phyloP scores from a whole-genome alignment of 768 basidiomycete genomes.

The Chalciporus piperatus region DNA sequence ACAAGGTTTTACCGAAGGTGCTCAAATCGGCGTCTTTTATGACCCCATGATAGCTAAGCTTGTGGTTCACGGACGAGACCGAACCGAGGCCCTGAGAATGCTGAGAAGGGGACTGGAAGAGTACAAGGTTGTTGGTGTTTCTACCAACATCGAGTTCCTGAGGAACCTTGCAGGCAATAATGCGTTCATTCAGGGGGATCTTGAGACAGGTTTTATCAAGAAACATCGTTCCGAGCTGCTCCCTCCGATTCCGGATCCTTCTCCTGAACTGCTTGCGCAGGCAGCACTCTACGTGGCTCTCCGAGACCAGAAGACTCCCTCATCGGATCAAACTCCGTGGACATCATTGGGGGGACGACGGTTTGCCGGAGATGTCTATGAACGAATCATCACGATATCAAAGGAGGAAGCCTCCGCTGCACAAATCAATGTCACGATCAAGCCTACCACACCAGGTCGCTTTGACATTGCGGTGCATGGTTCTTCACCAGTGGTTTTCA shows the following conservation, averaged over 20 bases:
- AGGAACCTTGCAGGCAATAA: constrained; percentile 71
- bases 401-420: constrained; percentile 46
- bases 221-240: constrained; percentile 85
- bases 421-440: constrained; percentile 38
- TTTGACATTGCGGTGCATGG: constrained; percentile 53
- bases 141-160: constrained; percentile 90
- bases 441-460: constrained; percentile 39
- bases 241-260: constrained; percentile 57
- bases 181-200: constrained; percentile 72
- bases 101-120: constrained; percentile 80
- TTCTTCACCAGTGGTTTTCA: constrained; percentile 35
- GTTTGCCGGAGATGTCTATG: constrained; percentile 72
- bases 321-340: constrained; percentile 57
- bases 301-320: constrained; percentile 48
- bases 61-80: constrained; percentile 81
- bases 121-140: constrained; percentile 87
- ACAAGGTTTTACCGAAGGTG: constrained; percentile 80
- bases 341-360: constrained; percentile 65
- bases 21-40: constrained; percentile 84
- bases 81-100: constrained; percentile 79
- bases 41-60: constrained; percentile 93
- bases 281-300: constrained; percentile 75
- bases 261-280: constrained; percentile 66
- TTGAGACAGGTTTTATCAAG: constrained; percentile 94
- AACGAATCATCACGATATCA: constrained; percentile 61